Evolutionary conservation across 371 early-diverging fungal species (phyloP), one percentile per base, ranked within the genome.

Genomic region (Mortierella sp.): DNA sequence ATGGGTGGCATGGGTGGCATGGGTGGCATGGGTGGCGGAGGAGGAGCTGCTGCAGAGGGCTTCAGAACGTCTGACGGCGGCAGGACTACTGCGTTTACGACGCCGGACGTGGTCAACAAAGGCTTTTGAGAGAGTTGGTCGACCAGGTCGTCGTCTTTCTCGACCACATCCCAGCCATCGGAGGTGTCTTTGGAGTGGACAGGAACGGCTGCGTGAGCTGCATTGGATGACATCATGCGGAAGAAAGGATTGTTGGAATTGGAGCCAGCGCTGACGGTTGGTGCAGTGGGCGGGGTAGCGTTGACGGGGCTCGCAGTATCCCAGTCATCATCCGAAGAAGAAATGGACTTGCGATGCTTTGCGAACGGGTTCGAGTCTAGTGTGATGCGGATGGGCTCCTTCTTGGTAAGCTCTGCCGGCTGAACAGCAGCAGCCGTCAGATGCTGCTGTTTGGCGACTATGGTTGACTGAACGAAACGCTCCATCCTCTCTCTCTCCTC

Each of bases 141-240:
- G 2, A 42, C 44, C 7, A 67, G 34, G 17, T 66, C 78, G 15
- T 62, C 70, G 9, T 79, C 76, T 34, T 79, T 73, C 30, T 79
- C 64, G 15, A 76, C 76, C 19, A 76, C 80, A 52, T 79, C 76
- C 80, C 80, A 79, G 31, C 78, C 78, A 37, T 79, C 80, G 7
- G 70, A 61, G n/a, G 72, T 61, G 15, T 70, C 79, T 56, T 79
- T 76, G 44, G 60, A 63, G 48, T 70, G 80, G 0, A 39, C 14
- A 14, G 52, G 27, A 30, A 23, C 32, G 1, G 56, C 8, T 0
- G 62, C 14, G 17, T 54, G 44, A 1, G 43, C 9, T 15, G 57
- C 27, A 24, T 54, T 53, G 19, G 61, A 57, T 14, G 63, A 70
- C 47, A 70, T 60, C 76, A 79, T 70, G n/a, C 46, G 56, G 53